Conservation (phyloP, 768 basidiomycete species). For the Butyriboletus loyo region DNA sequence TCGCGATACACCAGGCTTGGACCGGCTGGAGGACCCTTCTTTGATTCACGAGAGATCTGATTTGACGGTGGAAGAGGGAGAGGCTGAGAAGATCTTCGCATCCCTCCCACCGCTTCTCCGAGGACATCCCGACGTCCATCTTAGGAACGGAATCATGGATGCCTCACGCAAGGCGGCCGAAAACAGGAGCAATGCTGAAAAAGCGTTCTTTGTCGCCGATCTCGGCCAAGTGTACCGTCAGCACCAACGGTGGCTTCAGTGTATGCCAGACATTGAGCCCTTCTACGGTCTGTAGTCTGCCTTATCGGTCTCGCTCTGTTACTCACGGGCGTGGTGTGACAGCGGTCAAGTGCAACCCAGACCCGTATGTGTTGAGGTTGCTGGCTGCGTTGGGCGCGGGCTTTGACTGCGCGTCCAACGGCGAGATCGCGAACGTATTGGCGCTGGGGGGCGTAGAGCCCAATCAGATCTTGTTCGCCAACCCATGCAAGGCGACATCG, state of each 20-base stretch:
- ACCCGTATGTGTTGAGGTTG: constrained; percentile 88
- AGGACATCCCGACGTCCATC: constrained; percentile 71
- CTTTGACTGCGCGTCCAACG: constrained; percentile 96
- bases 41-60: constrained; percentile 48
- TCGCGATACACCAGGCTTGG: constrained; percentile 22
- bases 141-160: constrained; percentile 73
- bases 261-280: constrained; percentile 83
- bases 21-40: constrained; percentile 6
- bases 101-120: constrained; percentile 62
- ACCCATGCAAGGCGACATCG: constrained; percentile 96
- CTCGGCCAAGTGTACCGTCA: constrained; percentile 84
- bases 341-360: constrained; percentile 99
- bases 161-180: constrained; percentile 51
- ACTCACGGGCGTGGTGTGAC: constrained; percentile 22
- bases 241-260: constrained; percentile 74
- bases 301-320: constrained; percentile 21
- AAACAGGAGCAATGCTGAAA: constrained; percentile 73
- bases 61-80: constrained; percentile 31
- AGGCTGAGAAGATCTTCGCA: constrained; percentile 51
- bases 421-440: constrained; percentile 84
- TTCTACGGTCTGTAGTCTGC: constrained; percentile 73
- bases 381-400: constrained; percentile 87
- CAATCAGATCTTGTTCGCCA: constrained; percentile 90
- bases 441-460: constrained; percentile 71
- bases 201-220: constrained; percentile 96